Percentiles rank a stretch among this genome's conserved stretches.
phyloP scores from a whole-genome alignment of 1,139 yeast genomes.

The Suhomyces taliae region DNA sequence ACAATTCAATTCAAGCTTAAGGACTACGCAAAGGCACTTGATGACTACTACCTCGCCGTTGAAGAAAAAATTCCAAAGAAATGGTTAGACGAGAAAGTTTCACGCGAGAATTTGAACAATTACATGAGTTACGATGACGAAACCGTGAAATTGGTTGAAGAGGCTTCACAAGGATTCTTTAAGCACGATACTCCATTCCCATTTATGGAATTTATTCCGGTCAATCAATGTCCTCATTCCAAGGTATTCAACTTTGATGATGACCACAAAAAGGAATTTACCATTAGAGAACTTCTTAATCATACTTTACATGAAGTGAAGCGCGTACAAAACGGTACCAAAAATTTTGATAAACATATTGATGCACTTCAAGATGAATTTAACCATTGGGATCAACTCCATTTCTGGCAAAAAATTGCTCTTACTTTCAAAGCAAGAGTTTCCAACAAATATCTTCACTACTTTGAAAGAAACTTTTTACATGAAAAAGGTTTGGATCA shows the following conservation, averaged over 20 bases:
- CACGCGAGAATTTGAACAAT: constrained; percentile 19
- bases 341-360: constrained; percentile 38
- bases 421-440: constrained; percentile 33
- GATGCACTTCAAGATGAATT: constrained; percentile 34
- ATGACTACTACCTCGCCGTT: constrained; percentile 30
- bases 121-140: constrained; percentile 19
- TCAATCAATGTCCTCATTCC: constrained; percentile 20
- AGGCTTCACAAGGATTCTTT: constrained; percentile 24
- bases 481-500: constrained; percentile 60
- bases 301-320: constrained; percentile 27
- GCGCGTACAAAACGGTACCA: constrained; percentile 27
- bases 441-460: constrained; percentile 47
- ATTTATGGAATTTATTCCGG: constrained; percentile 25
- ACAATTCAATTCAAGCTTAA: constrained; percentile 40
- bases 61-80: constrained; percentile 29
- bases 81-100: constrained; percentile 16
- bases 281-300: constrained; percentile 30
- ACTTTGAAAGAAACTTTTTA: constrained; percentile 68
- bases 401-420: constrained; percentile 43
- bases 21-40: constrained; percentile 38
- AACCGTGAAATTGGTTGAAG: constrained; percentile 22
- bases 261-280: constrained; percentile 17
- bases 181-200: constrained; percentile 16
- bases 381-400: constrained; percentile 34
- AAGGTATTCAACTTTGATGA: constrained; percentile 13